Evolutionary conservation across 495 filamentous ascomycete genomes (phyloP), one percentile per base, ranked within the genome.

Genomic region (Aspergillus nidulans): DNA sequence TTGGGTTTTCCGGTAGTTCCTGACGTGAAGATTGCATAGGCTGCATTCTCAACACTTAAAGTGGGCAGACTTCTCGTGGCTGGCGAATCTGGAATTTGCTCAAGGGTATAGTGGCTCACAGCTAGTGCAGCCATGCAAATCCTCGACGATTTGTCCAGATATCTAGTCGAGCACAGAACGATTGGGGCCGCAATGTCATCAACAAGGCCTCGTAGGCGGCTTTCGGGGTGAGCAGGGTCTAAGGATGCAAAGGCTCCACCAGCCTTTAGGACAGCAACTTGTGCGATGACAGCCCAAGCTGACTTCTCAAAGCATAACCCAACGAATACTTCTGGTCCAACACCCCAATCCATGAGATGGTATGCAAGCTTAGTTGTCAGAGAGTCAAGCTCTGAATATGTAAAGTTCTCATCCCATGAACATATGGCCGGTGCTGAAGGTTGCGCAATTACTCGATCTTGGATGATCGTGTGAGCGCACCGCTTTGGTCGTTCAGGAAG

Each of bases 281-380:
- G 73, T 1, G 80, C 66, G 24, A 86, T 69, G 6, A 80, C 55
- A 12, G 74, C 70, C 80, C 78, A 84, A 0, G 69, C 70, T 0
- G 79, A 81, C 58, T 83, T 85, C 26, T 83, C 79, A 23, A 84
- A 83, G 38, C 68, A 82, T 1, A 86, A 46, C 4, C 78, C 78
- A 10, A 86, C 78, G 15, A 79, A 63, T 0, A 58, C 58, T 44
- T 78, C 76, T 0, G 69, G 68, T 12, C 56, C 64, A 15, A 83
- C 66, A 18, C 80, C 81, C 6, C 19, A 38, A 3, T 30, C 19
- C 13, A 28, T 34, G 18, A 55, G 24, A 10, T 49, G 26, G 7
- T 43, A 13, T 0, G 44, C 53, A 30, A 55, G 53, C 18, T 49
- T 55, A 8, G 16, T 55, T 15, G 78, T 66, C 4, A 70, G 51